These are phyloP conservation scores for Trametes polyzona DNA, from an alignment of 1,284 basidiomycete genomes.

Conservation along the genomic window DNA sequence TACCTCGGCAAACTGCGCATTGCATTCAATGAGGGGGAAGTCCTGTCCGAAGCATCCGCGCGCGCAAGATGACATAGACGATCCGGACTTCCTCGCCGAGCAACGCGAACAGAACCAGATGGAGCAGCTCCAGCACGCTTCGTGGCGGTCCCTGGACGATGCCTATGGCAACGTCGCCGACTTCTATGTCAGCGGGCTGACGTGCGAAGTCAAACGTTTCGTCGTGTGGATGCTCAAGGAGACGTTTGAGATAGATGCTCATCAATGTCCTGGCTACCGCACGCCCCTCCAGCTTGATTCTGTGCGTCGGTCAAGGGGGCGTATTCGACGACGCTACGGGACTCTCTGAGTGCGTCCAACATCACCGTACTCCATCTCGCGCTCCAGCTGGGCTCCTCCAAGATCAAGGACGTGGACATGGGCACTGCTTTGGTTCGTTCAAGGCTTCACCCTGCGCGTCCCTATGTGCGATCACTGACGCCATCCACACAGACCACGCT, in stretches of 20 bases:
- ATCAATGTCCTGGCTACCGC: not conserved
- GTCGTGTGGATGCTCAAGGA: not conserved
- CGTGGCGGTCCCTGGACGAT: constrained; percentile 1
- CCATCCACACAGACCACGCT: not conserved
- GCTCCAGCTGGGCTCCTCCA: not conserved
- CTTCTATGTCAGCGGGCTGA: constrained; percentile 1
- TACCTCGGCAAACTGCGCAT: not conserved
- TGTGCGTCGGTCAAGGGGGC: not conserved
- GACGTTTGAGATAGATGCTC: constrained; percentile 4
- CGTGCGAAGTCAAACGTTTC: not conserved
- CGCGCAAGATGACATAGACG: not conserved
- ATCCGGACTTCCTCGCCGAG: not conserved
- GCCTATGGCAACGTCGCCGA: not conserved
- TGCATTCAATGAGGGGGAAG: not conserved
- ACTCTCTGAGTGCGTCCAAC: not conserved
- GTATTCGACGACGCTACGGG: not conserved
- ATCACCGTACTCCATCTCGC: not conserved
- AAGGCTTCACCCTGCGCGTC: too few species aligned
- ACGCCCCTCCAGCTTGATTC: not conserved
- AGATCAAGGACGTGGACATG: not conserved
- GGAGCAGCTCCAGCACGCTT: not conserved
- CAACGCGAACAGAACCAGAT: not conserved
- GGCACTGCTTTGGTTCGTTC: not conserved
- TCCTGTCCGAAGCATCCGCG: not conserved
- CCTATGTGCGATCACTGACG: not conserved